Evolutionary conservation across 768 basidiomycete genomes (phyloP), one percentile per base, ranked within the genome.

Genomic region (Lentinula detonsa): DNA sequence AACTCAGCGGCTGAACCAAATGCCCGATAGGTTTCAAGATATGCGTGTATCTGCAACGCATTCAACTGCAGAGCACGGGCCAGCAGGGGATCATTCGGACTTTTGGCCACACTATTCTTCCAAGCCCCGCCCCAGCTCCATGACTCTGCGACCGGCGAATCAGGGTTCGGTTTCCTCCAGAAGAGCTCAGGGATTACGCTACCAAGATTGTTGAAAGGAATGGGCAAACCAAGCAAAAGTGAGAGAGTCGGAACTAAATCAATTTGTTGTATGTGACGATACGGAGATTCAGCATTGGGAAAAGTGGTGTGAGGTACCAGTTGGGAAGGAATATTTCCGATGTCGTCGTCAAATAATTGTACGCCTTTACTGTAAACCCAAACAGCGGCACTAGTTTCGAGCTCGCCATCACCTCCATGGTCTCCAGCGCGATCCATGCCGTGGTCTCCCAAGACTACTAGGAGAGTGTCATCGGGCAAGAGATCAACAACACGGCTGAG

Each of bases 361-460:
- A 73, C 73, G 0, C 84, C 81, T 71, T 95, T 96, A 75, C 89
- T 91, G 74, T 97, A 99, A 48, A 98, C 76, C 96, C 96, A 98
- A 40, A 96, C 73, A 0, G 82, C 94, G 1, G 93, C 79, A 10
- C 90, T 88, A 0, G 93, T 93, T 69, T 99, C 96, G 33, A 89
- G 81, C 4, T 78, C 76, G 0, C 88, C 87, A 67, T 98, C 97
- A 1, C 97, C 96, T 0, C 97, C 97, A 65, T 98, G 96, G 66
- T 99, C 95, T 1, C 97, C 97, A 21, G 89, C 82, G 43, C 83
- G 78, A 67, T 98, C 95, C 97, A 99, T 98, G 0, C 97, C 97
- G 67, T 98, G 97, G 70, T 99, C 96, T 1, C 97, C 97, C 1
- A 98, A 77, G 1, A 99, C 81, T 59, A 99, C 85, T 5, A 99